These are phyloP conservation scores for Microdochium paspali DNA, from an alignment of 2,329 filamentous ascomycete genomes.

Conservation along the genomic window DNA sequence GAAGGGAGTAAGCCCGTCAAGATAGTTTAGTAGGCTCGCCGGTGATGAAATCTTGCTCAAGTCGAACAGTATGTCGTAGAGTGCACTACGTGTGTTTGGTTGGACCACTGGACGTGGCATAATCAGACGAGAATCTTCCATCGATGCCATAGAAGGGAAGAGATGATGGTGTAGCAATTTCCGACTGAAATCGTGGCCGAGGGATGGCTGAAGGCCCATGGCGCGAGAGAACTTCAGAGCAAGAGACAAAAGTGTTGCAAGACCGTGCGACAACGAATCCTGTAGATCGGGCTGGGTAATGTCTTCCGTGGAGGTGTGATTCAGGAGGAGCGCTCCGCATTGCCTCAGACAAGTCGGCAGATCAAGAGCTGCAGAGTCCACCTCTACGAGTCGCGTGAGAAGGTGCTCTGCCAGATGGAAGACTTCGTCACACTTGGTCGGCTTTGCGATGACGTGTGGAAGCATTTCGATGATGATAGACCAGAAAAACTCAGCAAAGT, in stretches of 20 bases:
- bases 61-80: slow-evolving; percentile 51
- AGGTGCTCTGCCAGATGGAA: slow-evolving; percentile 5
- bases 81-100: slow-evolving; percentile 41
- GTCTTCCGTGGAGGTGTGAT: slow-evolving; percentile 19
- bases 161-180: slow-evolving; percentile 54
- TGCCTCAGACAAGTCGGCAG: slow-evolving; percentile 11
- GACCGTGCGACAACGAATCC: slow-evolving; percentile 25
- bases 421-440: slow-evolving; percentile 31
- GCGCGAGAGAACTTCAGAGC: slow-evolving; percentile 15
- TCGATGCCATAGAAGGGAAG: slow-evolving; percentile 42
- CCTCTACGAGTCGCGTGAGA: slow-evolving; percentile 16
- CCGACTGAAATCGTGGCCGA: slow-evolving; percentile 23
- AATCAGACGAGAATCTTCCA: background rate
- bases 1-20: slow-evolving; percentile 41
- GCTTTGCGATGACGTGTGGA: slow-evolving; percentile 19
- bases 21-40: slow-evolving; percentile 40
- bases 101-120: slow-evolving; percentile 35
- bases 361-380: slow-evolving; percentile 12
- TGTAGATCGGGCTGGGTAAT: slow-evolving; percentile 24
- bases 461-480: slow-evolving; percentile 27
- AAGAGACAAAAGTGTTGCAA: slow-evolving; percentile 23
- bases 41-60: slow-evolving; percentile 40
- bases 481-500: slow-evolving; percentile 39
- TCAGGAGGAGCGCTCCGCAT: slow-evolving; percentile 15
- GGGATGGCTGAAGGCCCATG: slow-evolving; percentile 8